These are phyloP conservation scores for Sugiyamaella smithiae DNA, from an alignment of 805 yeast genomes.

Conservation along the genomic window DNA sequence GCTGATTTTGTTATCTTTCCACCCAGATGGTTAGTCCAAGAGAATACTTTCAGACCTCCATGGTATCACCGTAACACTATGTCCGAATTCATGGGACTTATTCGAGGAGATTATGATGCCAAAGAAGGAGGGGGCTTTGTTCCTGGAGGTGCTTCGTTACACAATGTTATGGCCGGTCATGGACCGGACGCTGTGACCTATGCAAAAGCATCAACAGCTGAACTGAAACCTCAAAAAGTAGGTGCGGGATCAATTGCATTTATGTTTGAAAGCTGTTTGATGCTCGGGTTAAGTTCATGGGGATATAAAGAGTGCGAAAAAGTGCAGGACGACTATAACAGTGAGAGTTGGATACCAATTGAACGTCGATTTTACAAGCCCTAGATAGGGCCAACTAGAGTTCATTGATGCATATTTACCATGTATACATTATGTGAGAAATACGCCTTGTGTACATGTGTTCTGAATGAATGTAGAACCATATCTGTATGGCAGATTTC, in stretches of 20 bases:
- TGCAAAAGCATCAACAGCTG: slow-evolving; percentile 25
- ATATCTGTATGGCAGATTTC: no score
- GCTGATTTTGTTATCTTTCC: slow-evolving; percentile 33
- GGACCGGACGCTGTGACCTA: slow-evolving; percentile 31
- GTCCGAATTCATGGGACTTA: slow-evolving; percentile 30
- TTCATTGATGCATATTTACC: no score
- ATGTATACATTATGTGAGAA: no score
- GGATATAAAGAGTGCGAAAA: slow-evolving; percentile 23
- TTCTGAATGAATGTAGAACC: no score
- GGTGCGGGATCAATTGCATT: slow-evolving; percentile 31
- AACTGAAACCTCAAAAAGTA: slow-evolving; percentile 24
- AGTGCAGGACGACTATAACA: slow-evolving; percentile 23
- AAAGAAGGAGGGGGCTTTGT: slow-evolving; percentile 29
- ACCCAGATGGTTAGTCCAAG: slow-evolving; percentile 32
- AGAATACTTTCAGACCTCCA: slow-evolving; percentile 32
- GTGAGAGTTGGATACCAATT: slow-evolving; percentile 23
- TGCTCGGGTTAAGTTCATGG: slow-evolving; percentile 28
- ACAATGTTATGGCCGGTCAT: slow-evolving; percentile 31
- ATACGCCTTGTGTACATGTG: no score
- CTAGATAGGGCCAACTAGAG: no score
- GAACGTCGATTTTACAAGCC: slow-evolving; percentile 11
- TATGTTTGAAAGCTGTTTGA: slow-evolving; percentile 29
- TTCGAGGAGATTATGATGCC: slow-evolving; percentile 25
- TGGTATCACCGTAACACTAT: slow-evolving; percentile 31
- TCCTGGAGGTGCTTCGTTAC: slow-evolving; percentile 34